Conservation (phyloP, 176 grass and related monocot genomes). For the Chrysopogon serrulatus region DNA sequence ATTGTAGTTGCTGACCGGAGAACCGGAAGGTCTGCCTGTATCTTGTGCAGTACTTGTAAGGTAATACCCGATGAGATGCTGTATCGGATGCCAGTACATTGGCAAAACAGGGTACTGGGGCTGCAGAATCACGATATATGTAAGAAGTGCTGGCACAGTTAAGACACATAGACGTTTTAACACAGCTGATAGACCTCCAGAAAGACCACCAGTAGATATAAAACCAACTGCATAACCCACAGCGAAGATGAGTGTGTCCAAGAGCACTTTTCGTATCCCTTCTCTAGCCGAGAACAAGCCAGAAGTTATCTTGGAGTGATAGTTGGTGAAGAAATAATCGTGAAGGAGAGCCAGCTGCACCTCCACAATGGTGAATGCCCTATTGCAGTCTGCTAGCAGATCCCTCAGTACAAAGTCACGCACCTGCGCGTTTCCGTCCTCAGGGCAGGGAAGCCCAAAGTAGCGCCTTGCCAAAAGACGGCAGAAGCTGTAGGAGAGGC, state of each 20-base stretch:
- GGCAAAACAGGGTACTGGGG: background rate
- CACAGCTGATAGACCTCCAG: too few relatives aligned
- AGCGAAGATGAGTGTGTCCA: too few relatives aligned
- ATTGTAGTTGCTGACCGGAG: accelerated
- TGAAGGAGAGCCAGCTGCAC: background rate
- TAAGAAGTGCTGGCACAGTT: too few relatives aligned
- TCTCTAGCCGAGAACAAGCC: background rate
- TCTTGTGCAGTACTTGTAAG: too few relatives aligned
- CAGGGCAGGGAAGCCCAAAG: too few relatives aligned
- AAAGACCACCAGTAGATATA: too few relatives aligned
- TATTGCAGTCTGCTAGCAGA: background rate
- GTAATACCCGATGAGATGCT: background rate
- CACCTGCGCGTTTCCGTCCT: background rate
- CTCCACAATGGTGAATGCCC: background rate
- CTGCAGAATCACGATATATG: background rate
- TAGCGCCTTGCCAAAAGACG: too few relatives aligned
- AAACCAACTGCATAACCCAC: too few relatives aligned
- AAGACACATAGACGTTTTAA: too few relatives aligned
- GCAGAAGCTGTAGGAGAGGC: too few relatives aligned
- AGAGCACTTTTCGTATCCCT: too few relatives aligned
- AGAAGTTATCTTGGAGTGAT: background rate
- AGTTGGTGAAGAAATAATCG: background rate
- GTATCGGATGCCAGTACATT: background rate
- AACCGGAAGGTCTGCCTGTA: too few relatives aligned
- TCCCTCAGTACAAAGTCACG: background rate